Percentiles rank a stretch among this genome's conserved stretches.
These are phyloP conservation scores for Pseudocercospora crystallina DNA, from an alignment of 2,329 filamentous ascomycete species.

Conservation along the genomic window DNA sequence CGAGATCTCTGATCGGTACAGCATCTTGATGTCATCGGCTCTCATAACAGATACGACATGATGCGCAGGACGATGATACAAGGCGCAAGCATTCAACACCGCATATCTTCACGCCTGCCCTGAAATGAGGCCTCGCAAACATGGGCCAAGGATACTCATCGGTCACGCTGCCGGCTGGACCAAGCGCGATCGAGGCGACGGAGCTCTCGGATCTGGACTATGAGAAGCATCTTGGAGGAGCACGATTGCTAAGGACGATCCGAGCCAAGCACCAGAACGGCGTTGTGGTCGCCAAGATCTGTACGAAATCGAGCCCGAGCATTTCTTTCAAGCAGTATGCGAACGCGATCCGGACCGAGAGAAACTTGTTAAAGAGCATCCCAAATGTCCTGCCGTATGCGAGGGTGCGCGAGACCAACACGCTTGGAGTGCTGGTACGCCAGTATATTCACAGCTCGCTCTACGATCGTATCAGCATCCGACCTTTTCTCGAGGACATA, in stretches of 20 bases:
- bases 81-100: neutral
- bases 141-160: conserved; percentile 96
- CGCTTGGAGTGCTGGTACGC: conserved; percentile 86
- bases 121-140: conserved; percentile 9
- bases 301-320: conserved; percentile 78
- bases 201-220: conserved; percentile 89
- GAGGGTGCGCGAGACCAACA: conserved; percentile 85
- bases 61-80: neutral
- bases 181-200: conserved; percentile 88
- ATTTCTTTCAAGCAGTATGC: conserved; percentile 80
- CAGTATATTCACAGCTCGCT: conserved; percentile 96
- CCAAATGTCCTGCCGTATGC: conserved; percentile 91
- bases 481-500: conserved; percentile 93
- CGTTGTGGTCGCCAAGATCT: conserved; percentile 88
- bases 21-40: no score
- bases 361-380: conserved; percentile 74
- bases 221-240: conserved; percentile 87
- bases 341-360: conserved; percentile 77
- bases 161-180: conserved; percentile 84
- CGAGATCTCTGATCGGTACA: no score
- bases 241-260: conserved; percentile 95
- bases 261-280: conserved; percentile 87
- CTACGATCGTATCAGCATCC: conserved; percentile 93
- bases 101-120: neutral
- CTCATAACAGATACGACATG: neutral